These are phyloP conservation scores for Trichoderma lentiforme DNA, from an alignment of 2,329 filamentous ascomycete species.

Conservation along the genomic window DNA sequence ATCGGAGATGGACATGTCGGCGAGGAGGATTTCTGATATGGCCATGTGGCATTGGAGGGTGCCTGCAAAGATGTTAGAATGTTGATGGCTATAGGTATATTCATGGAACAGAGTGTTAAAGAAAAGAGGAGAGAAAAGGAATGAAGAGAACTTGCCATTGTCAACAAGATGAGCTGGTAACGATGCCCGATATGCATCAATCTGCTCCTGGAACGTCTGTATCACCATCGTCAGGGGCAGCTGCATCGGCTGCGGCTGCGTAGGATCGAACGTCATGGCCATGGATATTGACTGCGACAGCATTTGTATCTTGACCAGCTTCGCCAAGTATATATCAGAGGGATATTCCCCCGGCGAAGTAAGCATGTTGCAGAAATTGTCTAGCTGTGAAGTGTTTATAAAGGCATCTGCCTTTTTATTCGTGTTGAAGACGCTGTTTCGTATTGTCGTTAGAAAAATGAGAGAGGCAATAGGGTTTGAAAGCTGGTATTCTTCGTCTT, in stretches of 20 bases:
- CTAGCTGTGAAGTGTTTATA: slow-evolving; percentile 45
- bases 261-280: slow-evolving; percentile 34
- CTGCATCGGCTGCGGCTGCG: slow-evolving; percentile 29
- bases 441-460: background rate
- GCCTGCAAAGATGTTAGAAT: slow-evolving; percentile 26
- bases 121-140: background rate
- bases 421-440: slow-evolving; percentile 39
- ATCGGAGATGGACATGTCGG: slow-evolving; percentile 45
- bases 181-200: slow-evolving; percentile 38
- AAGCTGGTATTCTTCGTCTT: background rate
- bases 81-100: background rate
- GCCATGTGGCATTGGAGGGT: slow-evolving; percentile 41
- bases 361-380: slow-evolving; percentile 42
- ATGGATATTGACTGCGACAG: slow-evolving; percentile 46
- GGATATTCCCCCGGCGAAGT: slow-evolving; percentile 41
- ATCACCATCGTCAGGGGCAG: slow-evolving; percentile 42
- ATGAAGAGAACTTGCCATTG: slow-evolving; percentile 29
- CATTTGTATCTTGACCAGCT: slow-evolving; percentile 47
- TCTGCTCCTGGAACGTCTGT: slow-evolving; percentile 42
- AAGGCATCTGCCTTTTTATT: slow-evolving; percentile 48
- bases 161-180: slow-evolving; percentile 35
- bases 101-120: background rate
- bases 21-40: slow-evolving; percentile 46
- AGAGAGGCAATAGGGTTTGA: background rate
- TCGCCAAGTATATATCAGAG: slow-evolving; percentile 43